Percentiles rank a stretch among this genome's conserved stretches.
These are phyloP conservation scores for Dioszegia crocea DNA, from an alignment of 768 basidiomycete species.

Conservation along the genomic window DNA sequence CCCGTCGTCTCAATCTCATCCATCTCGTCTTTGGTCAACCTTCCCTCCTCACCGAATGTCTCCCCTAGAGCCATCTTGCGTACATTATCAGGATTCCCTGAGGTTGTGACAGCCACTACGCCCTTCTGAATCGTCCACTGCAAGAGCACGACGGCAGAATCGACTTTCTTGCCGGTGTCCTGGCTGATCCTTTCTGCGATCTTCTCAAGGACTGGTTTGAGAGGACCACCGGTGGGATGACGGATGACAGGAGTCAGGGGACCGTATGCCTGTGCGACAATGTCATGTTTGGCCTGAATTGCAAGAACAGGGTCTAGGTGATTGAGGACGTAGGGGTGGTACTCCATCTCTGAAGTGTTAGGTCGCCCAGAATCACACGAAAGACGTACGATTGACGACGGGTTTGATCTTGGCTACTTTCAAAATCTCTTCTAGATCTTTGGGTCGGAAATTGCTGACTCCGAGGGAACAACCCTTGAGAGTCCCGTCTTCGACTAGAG, in stretches of 20 bases:
- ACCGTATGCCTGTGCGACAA: slow-evolving; percentile 42
- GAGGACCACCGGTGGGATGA: slow-evolving; percentile 32
- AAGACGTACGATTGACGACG: slow-evolving; percentile 41
- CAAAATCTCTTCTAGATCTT: slow-evolving; percentile 42
- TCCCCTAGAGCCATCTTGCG: slow-evolving; percentile 33
- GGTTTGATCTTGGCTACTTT: slow-evolving; percentile 45
- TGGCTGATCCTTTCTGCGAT: slow-evolving; percentile 27
- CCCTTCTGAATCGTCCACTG: slow-evolving; percentile 40
- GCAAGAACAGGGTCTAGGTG: slow-evolving; percentile 41
- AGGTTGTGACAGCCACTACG: slow-evolving; percentile 43
- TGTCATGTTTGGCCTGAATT: slow-evolving; percentile 40
- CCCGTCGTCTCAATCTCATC: slow-evolving; percentile 47
- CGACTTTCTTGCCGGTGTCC: slow-evolving; percentile 28
- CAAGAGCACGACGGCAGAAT: slow-evolving; percentile 25
- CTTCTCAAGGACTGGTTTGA: slow-evolving; percentile 36
- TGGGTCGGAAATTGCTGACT: slow-evolving; percentile 47
- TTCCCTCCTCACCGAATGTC: slow-evolving; percentile 26
- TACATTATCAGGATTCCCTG: slow-evolving; percentile 28
- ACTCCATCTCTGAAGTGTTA: slow-evolving; percentile 39
- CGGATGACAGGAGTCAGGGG: slow-evolving; percentile 38
- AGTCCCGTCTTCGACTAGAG: slow-evolving; percentile 26
- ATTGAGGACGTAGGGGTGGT: slow-evolving; percentile 46
- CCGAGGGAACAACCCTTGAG: slow-evolving; percentile 25
- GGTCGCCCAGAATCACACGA: background rate
- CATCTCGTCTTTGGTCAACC: slow-evolving; percentile 37